A percentile compares a stretch with the other conserved stretches of the same genome.
These are phyloP conservation scores for Acer yangbiense DNA, from an alignment of 345 rosid genomes.

Conservation along the genomic window DNA sequence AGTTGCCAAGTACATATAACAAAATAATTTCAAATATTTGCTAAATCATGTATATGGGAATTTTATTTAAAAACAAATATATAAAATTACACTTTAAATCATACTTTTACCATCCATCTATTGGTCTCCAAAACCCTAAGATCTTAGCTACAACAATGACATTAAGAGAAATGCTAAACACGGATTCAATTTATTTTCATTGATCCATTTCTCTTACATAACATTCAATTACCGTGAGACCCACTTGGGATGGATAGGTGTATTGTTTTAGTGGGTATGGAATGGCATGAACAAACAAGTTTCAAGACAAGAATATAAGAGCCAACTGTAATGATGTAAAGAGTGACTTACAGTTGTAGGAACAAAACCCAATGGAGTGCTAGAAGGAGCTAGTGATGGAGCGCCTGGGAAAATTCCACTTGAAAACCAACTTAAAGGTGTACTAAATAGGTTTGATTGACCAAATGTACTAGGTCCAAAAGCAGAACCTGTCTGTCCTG, in stretches of 20 bases:
- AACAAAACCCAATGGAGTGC: conserved; percentile 41
- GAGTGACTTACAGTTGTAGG: conserved; percentile 57
- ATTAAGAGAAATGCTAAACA: background rate
- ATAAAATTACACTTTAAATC: background rate
- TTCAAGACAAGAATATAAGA: background rate
- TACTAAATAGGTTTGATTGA: conserved; percentile 50
- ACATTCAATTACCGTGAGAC: conserved; percentile 4
- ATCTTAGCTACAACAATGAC: background rate
- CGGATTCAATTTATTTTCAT: background rate
- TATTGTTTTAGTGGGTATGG: no score
- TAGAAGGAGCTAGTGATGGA: conserved; percentile 47
- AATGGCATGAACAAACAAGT: conserved; percentile 4
- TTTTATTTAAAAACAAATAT: background rate
- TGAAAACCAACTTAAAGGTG: conserved; percentile 51
- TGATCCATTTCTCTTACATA: background rate
- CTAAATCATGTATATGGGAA: background rate
- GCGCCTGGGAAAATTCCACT: conserved; percentile 53
- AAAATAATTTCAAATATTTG: background rate
- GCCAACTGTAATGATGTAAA: background rate
- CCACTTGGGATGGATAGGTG: conserved; percentile 15
- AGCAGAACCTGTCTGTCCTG: conserved; percentile 64
- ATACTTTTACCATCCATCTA: background rate
- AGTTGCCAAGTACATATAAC: background rate
- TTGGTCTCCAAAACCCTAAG: background rate
- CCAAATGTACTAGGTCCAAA: conserved; percentile 63